phyloP scores from a whole-genome alignment of 345 rosid species.

The Eucalyptus sp. region DNA sequence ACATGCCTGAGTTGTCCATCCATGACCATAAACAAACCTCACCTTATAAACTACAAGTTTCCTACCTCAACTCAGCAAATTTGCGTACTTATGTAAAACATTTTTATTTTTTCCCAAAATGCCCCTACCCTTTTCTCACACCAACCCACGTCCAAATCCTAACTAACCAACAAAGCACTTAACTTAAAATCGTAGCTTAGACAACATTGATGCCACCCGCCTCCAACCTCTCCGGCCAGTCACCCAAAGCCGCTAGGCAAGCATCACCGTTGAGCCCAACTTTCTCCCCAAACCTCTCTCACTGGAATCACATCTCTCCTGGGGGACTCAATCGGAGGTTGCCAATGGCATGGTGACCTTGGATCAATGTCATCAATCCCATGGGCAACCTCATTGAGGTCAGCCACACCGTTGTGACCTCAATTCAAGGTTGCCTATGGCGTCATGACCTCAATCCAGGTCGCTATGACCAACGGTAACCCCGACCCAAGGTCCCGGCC shows the following conservation, averaged over 20 bases:
- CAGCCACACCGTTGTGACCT: neutral
- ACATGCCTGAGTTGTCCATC: neutral
- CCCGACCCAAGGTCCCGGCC: neutral
- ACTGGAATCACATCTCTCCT: fast-evolving
- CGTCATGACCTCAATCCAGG: neutral
- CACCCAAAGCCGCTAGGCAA: neutral
- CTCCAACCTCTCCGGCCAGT: neutral
- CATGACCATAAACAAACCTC: neutral
- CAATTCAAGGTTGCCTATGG: neutral
- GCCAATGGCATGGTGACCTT: fast-evolving
- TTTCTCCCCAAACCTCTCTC: neutral
- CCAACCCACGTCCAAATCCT: neutral
- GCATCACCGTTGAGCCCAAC: neutral
- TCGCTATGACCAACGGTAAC: neutral
- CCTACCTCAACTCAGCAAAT: neutral
- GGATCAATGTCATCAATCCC: neutral
- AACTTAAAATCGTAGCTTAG: neutral
- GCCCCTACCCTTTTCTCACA: neutral
- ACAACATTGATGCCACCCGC: neutral
- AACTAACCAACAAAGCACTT: neutral
- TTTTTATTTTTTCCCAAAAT: neutral
- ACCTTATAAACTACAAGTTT: neutral
- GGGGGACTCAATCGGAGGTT: neutral
- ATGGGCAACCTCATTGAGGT: neutral
- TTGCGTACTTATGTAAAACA: neutral